phyloP scores from a whole-genome alignment of 345 rosid genomes.

The Acer negundo region DNA sequence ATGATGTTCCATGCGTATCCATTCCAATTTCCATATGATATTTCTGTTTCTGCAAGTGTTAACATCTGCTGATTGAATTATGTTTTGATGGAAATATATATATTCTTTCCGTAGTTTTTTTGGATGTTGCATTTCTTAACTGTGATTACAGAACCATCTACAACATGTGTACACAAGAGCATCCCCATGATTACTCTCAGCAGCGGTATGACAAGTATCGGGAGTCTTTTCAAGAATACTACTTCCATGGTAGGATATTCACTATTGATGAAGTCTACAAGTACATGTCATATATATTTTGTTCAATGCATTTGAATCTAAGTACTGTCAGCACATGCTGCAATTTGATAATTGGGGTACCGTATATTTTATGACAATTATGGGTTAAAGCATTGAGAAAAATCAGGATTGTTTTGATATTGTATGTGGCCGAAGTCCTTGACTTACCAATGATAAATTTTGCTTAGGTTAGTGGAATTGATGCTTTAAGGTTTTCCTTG shows the following conservation, averaged over 20 bases:
- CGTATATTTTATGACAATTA: background rate
- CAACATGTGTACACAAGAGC: slow-evolving; percentile 73
- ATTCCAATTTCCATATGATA: background rate
- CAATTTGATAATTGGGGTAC: background rate
- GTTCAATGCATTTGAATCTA: background rate
- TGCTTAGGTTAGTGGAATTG: background rate
- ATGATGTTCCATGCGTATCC: slow-evolving; percentile 71
- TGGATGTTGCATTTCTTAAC: slow-evolving; percentile 11
- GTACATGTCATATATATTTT: background rate
- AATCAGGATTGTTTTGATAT: background rate
- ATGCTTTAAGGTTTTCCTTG: background rate
- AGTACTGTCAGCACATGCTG: background rate
- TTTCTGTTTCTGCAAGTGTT: background rate
- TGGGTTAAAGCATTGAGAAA: background rate
- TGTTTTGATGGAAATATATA: background rate
- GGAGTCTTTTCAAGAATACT: slow-evolving; percentile 57
- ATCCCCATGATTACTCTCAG: slow-evolving; percentile 64
- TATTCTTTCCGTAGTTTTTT: background rate
- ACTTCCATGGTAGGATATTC: slow-evolving; percentile 36
- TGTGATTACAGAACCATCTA: slow-evolving; percentile 52
- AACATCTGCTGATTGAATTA: background rate
- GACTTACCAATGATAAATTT: too few species aligned
- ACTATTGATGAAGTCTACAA: background rate
- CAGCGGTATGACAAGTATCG: slow-evolving; percentile 66
- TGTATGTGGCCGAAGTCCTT: too few species aligned